Base-by-base conservation (phyloP, 176 grass and related monocot genomes). In the Chloris gayana region DNA sequence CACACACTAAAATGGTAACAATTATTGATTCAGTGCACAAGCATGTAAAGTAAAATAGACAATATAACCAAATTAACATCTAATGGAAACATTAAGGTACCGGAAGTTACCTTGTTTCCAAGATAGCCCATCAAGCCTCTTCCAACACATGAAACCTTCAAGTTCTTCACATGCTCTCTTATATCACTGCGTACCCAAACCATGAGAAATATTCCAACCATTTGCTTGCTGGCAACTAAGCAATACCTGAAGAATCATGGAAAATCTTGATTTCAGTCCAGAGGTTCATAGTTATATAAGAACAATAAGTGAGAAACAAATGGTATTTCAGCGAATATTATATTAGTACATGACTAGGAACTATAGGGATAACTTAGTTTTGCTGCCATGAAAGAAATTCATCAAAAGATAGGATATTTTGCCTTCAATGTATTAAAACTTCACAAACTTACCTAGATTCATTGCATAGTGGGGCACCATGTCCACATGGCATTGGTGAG, bases 101-200 rank as follows among this genome's bases (percentile, higher is more conserved):
- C 2, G 66, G 51, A 62, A 2, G 18, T 7, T 89, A 97, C 94
- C 91, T 97, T 97, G 78, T 97, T 97, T 76, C 94, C 94, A 37
- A 97, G 94, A 87, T 92, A 97, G 64, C 94, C 94, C 94, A 97
- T 97, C 69, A 97, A 86, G 65, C 94, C 94, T 70, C 94, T 91
- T 3, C 94, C 94, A 85, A 97, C 94, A 83, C 94, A 97, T 51
- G 94, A 97, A 37, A 97, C 91, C 83, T 94, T 97, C 70, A 97
- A 80, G 86, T 97, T 94, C 45, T 90, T 90, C 80, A 97, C 91
- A 88, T 92, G 80, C 34, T 91, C 89, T 80, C 89, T 94, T 59
- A 97, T 90, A 67, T 97, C 94, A 87, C 30, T 94, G 14, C 91
- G 82, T 62, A 97, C 91, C 94, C 94, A 97, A 49, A 97, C 85